Base-by-base conservation (phyloP, 305 asterid genomes). In the Solanum hybrid region DNA sequence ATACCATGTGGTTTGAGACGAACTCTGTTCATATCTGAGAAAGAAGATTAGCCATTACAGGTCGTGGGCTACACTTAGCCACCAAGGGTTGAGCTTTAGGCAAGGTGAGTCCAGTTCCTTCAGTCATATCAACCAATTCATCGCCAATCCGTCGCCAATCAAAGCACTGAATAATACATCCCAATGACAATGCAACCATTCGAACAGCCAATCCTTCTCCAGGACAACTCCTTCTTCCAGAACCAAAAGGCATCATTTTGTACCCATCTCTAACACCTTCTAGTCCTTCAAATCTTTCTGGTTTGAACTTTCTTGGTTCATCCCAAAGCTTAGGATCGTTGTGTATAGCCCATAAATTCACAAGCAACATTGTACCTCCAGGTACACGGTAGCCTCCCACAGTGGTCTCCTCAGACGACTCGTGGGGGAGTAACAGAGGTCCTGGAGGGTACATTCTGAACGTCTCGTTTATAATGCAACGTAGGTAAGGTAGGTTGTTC, bases 191-290 rank as follows among this genome's bases (percentile, higher is more conserved):
- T 22, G 94, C 95, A 71, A 96, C 84, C 92, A 95, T 91, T 12
- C 95, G 94, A 40, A 92, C 76, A 3, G 98, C 96, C 89, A 95
- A 75, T 2, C 90, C 92, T 42, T 96, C 98, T 0, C 98, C 98
- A 0, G 98, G 98, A 42, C 98, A 96, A 6, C 97, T 91, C 90
- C 98, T 94, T 27, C 98, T 91, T 22, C 97, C 98, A 0, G 94
- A 90, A 7, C 98, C 96, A 42, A 94, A 95, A 3, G 98, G 97
- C 93, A 95, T 79, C 69, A 91, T 38, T 26, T 88, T 94, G 87
- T 93, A 95, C 13, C 95, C 95, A 20, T 91, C 95, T 17, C 91
- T 91, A 0, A 88, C 64, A 8, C 95, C 95, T 4, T 91, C 94
- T 3, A 92, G 22, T n/a, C 92, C 92, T 86, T 93, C 93, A 27